Conservation (phyloP, 2,329 filamentous ascomycete genomes). For the Fusarium sp. region DNA sequence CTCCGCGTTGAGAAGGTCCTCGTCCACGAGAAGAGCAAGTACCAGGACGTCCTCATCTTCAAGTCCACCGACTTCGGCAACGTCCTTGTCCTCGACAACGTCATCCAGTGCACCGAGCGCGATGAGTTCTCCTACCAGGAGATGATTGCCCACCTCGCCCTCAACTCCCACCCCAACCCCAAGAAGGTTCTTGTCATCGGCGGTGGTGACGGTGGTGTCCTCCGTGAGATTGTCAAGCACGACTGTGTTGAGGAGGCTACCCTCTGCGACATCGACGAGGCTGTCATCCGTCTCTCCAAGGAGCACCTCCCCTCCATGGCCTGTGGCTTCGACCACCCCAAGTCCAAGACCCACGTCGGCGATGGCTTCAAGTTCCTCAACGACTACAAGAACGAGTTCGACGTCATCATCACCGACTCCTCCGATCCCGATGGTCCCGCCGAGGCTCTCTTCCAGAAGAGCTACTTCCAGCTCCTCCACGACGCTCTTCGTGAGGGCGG, state of each 20-base stretch:
- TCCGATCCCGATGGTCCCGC: slow-evolving; percentile 97
- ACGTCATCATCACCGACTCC: slow-evolving; percentile 99
- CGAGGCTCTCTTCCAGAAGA: slow-evolving; percentile 97
- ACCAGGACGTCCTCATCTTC: slow-evolving; percentile 99
- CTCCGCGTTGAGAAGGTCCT: slow-evolving; percentile 97
- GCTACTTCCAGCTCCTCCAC: slow-evolving; percentile 95
- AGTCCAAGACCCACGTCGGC: slow-evolving; percentile 91
- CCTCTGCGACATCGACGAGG: slow-evolving; percentile 99
- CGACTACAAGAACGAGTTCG: slow-evolving; percentile 96
- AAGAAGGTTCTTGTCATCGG: slow-evolving; percentile 99
- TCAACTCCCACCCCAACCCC: slow-evolving; percentile 98
- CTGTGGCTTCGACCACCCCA: slow-evolving; percentile 92
- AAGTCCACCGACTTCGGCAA: slow-evolving; percentile 97
- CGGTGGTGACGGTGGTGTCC: slow-evolving; percentile 95
- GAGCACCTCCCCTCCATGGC: slow-evolving; percentile 96
- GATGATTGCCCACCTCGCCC: slow-evolving; percentile 99
- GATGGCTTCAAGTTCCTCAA: slow-evolving; percentile 99
- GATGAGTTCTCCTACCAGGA: slow-evolving; percentile 99
- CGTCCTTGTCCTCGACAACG: slow-evolving; percentile 97
- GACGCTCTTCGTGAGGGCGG: slow-evolving; percentile 93
- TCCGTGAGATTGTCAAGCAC: slow-evolving; percentile 99
- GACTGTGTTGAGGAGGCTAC: slow-evolving; percentile 95
- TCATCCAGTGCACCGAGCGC: slow-evolving; percentile 98
- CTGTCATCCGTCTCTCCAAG: slow-evolving; percentile 98
- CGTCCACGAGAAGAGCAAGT: slow-evolving; percentile 99